These are phyloP conservation scores for Blumeriella jaapii DNA, from an alignment of 2,329 filamentous ascomycete species.

Conservation along the genomic window DNA sequence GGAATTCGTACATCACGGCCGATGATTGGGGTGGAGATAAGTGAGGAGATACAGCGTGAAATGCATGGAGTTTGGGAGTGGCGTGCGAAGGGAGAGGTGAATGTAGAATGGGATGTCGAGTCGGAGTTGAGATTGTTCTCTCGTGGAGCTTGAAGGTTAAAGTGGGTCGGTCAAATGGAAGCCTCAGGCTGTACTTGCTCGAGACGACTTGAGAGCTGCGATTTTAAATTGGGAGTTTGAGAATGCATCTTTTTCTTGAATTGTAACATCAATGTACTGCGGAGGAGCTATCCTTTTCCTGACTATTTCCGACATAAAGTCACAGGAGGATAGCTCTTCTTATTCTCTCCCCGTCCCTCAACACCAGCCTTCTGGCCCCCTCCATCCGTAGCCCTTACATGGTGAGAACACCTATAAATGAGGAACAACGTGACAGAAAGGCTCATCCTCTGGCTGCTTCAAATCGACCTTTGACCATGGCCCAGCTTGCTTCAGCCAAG, in stretches of 20 bases:
- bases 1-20: constrained; percentile 18
- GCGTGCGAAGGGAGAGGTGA: neutral
- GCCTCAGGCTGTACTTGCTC: neutral
- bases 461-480: constrained; percentile 22
- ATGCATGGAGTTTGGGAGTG: constrained; percentile 13
- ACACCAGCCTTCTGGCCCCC: neutral
- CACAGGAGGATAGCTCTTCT: no score
- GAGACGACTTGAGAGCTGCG: no score
- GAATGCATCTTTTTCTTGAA: no score
- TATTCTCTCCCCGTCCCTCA: neutral
- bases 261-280: no score
- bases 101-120: neutral
- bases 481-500: constrained; percentile 17
- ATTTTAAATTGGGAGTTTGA: no score
- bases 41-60: constrained; percentile 7
- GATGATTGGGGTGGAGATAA: constrained; percentile 19
- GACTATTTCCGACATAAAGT: no score
- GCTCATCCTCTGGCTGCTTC: constrained; percentile 15
- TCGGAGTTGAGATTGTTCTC: neutral
- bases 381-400: constrained; percentile 12
- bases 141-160: no score
- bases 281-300: no score
- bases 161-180: no score
- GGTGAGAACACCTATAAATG: constrained; percentile 20
- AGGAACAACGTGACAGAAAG: constrained; percentile 19